These are phyloP conservation scores for Globomyces pollinis-pini DNA, from an alignment of 192 early-diverging fungal species.

Conservation along the genomic window DNA sequence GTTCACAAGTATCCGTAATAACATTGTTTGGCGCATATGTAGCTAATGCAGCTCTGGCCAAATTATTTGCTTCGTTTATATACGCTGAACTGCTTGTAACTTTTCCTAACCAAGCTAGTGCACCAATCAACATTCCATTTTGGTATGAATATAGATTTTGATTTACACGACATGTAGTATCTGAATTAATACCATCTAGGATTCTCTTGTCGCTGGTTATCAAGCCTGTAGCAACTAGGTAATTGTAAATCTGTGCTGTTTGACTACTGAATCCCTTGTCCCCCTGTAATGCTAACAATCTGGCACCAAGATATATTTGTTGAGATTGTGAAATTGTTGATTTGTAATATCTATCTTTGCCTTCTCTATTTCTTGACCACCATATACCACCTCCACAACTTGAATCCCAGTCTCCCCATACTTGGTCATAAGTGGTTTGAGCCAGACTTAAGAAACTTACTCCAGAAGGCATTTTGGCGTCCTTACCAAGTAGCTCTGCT, in stretches of 20 bases:
- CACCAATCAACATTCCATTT: slow-evolving; percentile 12
- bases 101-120: background rate
- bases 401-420: slow-evolving; percentile 28
- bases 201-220: slow-evolving; percentile 11
- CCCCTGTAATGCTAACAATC: slow-evolving; percentile 19
- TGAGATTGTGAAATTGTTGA: slow-evolving; percentile 35
- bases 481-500: slow-evolving; percentile 21
- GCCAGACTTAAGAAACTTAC: slow-evolving; percentile 19
- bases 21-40: slow-evolving; percentile 11
- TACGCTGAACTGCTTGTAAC: background rate
- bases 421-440: slow-evolving; percentile 24
- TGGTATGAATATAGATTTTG: slow-evolving; percentile 12
- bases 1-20: slow-evolving; percentile 15
- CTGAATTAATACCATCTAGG: slow-evolving; percentile 13
- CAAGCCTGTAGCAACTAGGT: slow-evolving; percentile 18
- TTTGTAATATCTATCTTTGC: slow-evolving; percentile 23
- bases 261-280: slow-evolving; percentile 17
- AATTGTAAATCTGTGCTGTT: slow-evolving; percentile 23
- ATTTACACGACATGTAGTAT: slow-evolving; percentile 1
- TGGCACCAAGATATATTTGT: slow-evolving; percentile 23
- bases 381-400: slow-evolving; percentile 34
- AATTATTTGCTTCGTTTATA: slow-evolving; percentile 11
- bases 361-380: slow-evolving; percentile 17
- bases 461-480: slow-evolving; percentile 20
- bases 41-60: slow-evolving; percentile 7